These are phyloP conservation scores for Thyridium curvatum DNA, from an alignment of 2,329 filamentous ascomycete species.

Conservation along the genomic window DNA sequence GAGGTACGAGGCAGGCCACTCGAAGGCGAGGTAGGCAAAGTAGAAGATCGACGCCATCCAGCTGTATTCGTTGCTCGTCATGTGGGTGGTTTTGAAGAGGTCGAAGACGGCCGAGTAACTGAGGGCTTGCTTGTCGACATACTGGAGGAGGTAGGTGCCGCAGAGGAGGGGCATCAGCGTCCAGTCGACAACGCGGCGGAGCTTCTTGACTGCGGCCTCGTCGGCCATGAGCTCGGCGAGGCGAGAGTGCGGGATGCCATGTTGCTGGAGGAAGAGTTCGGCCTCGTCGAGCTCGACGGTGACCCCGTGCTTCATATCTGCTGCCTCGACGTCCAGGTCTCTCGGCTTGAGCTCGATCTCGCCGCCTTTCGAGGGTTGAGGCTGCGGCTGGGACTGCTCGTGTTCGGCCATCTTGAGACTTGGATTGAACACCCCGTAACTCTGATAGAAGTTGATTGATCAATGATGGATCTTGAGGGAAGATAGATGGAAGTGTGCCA, in stretches of 20 bases:
- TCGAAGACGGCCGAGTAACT: conserved; percentile 14
- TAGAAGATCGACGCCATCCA: conserved; percentile 24
- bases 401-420: no score
- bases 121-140: conserved; percentile 32
- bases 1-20: conserved; percentile 14
- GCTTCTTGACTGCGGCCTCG: conserved; percentile 15
- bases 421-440: no score
- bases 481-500: no score
- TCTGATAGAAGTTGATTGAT: no score
- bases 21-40: conserved; percentile 17
- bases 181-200: conserved; percentile 38
- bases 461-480: no score
- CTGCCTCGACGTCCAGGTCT: background rate
- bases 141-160: conserved; percentile 52
- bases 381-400: no score
- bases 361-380: background rate
- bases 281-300: conserved; percentile 30
- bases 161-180: conserved; percentile 47
- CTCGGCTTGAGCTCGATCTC: background rate
- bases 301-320: conserved; percentile 3
- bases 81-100: conserved; percentile 18
- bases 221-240: conserved; percentile 33
- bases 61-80: conserved; percentile 22
- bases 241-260: conserved; percentile 31
- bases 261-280: conserved; percentile 34